Base-by-base conservation (phyloP, 805 yeast species). In the Starmerella davenportii region DNA sequence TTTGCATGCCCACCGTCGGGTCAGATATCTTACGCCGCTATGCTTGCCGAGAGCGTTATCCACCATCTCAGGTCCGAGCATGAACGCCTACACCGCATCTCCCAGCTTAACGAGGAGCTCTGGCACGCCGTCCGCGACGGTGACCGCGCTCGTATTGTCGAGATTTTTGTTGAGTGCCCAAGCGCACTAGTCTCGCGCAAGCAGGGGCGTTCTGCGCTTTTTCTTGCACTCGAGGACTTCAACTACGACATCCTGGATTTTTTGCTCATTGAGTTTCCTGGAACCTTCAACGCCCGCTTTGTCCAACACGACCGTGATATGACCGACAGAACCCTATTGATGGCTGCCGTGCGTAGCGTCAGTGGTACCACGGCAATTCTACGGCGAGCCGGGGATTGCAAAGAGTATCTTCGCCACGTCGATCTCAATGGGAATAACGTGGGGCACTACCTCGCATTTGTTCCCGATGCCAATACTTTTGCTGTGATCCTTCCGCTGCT, bases 11-110 rank as follows among this genome's bases (percentile, higher is more conserved):
- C 21, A 9, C 23, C 15, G 7, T n/a, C 33, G 3, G 51, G 51
- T 5, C 41, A 44, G 17, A 29, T 47, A 20, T 40, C 48, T 9
- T 87, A 87, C 53, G 75, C 84, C 1, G 47, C 82, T 13, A 76
- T 93, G 34, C 81, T 93, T 4, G 62, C 84, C 33, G 93, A 84
- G 49, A 93, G 84, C 0, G 92, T 80, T 0, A 51, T 81, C 7
- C 70, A 61, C 40, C 87, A 77, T 50, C 61, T 82, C n/a, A 58
- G 58, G 25, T 57, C 65, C 9, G 66, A 65, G 35, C 34, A 59
- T 7, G 57, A 57, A 1, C 52, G 55, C 3, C 55, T 77, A 36
- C 50, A 58, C 3, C 42, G 48, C 1, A 51, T 61, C 9, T 71
- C 85, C 0, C 52, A 51, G 2, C 51, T 50, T 1, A 81, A 80